phyloP scores from a whole-genome alignment of 225 moss, liverwort and hornwort genomes.

The Antitrichia curtipendula region DNA sequence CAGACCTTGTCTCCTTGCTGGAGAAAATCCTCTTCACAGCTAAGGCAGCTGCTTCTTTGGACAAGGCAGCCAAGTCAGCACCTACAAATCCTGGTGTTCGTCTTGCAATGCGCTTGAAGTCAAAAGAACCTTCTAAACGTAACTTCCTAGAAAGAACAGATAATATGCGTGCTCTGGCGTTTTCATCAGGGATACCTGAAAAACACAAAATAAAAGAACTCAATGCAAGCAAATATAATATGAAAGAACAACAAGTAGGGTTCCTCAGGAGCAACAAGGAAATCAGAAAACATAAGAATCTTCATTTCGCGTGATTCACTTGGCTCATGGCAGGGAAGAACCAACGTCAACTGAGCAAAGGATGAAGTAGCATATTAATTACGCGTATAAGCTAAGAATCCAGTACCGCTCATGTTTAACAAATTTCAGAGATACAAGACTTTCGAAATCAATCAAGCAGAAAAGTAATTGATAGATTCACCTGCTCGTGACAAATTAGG shows the following conservation, averaged over 20 bases:
- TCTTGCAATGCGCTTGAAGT: constrained; percentile 86
- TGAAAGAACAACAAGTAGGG: not conserved
- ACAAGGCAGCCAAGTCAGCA: constrained; percentile 84
- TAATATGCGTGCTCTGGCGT: constrained; percentile 74
- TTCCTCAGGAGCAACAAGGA: not conserved
- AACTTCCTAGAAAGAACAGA: constrained; percentile 61
- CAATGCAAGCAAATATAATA: not conserved
- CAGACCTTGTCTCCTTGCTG: constrained; percentile 53
- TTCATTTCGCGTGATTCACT: not conserved
- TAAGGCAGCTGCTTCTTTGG: constrained; percentile 79
- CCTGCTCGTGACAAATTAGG: not conserved
- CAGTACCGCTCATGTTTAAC: not conserved
- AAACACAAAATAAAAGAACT: not conserved
- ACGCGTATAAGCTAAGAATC: not conserved
- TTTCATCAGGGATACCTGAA: constrained; percentile 91
- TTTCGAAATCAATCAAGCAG: not conserved
- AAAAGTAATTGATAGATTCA: not conserved
- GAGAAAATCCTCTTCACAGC: constrained; percentile 81
- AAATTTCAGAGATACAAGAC: not conserved
- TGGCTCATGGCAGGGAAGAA: not conserved
- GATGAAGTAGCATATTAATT: not conserved
- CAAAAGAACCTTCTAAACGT: constrained; percentile 79
- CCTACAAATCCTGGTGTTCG: constrained; percentile 94
- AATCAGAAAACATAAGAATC: not conserved
- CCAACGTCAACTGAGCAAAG: not conserved